Evolutionary conservation across 2,329 filamentous ascomycete species (phyloP), one percentile per base, ranked within the genome.

Genomic region (Colletotrichum liaoningense): DNA sequence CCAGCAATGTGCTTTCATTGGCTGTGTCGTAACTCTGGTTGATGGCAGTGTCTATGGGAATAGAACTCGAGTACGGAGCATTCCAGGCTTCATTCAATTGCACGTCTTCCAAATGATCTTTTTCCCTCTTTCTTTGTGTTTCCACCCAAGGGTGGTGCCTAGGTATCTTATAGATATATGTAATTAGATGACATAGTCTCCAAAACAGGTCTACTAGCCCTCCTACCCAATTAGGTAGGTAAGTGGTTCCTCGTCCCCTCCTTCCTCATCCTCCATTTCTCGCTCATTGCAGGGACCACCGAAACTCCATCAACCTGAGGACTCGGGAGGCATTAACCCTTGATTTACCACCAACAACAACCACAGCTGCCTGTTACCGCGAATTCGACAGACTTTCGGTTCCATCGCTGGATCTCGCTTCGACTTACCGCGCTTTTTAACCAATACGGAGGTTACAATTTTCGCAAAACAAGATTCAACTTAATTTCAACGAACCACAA

Each of bases 191-290:
- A 14, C 5, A 38, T 64, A 64, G 33, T 22, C 9, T 14, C 9
- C 30, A 55, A 55, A 38, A 24, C 42, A 38, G 42, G 46, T 63
- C 52, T 24, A 28, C 46, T 30, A 64, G 62, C 4, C 16, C 49
- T 49, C 64, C 69, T 68, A 54, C 64, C 69, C 57, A 19, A 72
- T 72, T 68, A 46, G 69, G 69, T 72, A 72, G 69, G 69, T 58
- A 63, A 12, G 14, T 14, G 33, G n/a, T 65, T 57, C 24, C 24
- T 57, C 24, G 22, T 65, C 52, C 35, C 52, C 63, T 56, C 63
- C 63, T 65, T 65, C 63, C 63, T 57, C 33, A 33, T 65, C 63
- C 19, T 57, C 24, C 19, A 46, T 3, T 30, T 56, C 49, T 22
- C 30, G 35, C 52, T 64, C 22, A 46, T 26, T 42, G 63, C 54